Base-by-base conservation (phyloP, 2,329 filamentous ascomycete genomes). In the Trichoderma polysporum region DNA sequence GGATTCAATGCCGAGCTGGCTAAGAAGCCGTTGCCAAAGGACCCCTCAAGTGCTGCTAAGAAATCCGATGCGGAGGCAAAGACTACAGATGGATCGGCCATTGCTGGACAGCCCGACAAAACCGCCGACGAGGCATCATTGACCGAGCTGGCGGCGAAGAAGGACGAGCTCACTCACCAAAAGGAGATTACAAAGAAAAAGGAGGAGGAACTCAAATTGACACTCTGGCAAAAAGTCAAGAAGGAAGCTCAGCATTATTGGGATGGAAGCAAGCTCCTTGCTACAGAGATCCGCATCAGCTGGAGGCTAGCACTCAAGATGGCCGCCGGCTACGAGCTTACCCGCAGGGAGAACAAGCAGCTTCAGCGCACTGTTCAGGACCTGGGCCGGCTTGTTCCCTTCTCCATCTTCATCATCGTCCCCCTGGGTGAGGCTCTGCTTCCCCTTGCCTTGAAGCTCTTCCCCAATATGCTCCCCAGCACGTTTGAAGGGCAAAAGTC, bases 311-410 rank as follows among this genome's bases (percentile, higher is more conserved):
- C 94, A 6, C 79, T 97, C 78, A 98, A 97, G 84, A 99, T 99
- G 95, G 93, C 94, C 15, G 94, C 92, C 68, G 95, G 95, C 8
- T 99, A 99, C 81, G 95, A 99, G 80, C 88, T 99, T 70, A 97
- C 92, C 68, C 89, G 95, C 70, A 89, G 95, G 82, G 95, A 99
- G 82, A 88, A 95, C 81, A 88, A 94, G 76, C 95, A 98, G 86
- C 84, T 99, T 66, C 90, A 92, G 82, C 88, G 95, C 75, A 99
- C 95, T 12, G 93, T 97, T 17, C 92, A 96, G 79, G 95, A 99
- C 82, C 85, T 99, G 54, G 93, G 88, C 37, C 94, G 95, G 17
- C 83, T 99, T 68, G 91, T 99, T 15, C 95, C 95, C 17, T 99
- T 99, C 79, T 97, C 94, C 8, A 91, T 97, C 72, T 99, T 99